phyloP scores from a whole-genome alignment of 169 alveolate genomes.

The Besnoitia besnoiti region DNA sequence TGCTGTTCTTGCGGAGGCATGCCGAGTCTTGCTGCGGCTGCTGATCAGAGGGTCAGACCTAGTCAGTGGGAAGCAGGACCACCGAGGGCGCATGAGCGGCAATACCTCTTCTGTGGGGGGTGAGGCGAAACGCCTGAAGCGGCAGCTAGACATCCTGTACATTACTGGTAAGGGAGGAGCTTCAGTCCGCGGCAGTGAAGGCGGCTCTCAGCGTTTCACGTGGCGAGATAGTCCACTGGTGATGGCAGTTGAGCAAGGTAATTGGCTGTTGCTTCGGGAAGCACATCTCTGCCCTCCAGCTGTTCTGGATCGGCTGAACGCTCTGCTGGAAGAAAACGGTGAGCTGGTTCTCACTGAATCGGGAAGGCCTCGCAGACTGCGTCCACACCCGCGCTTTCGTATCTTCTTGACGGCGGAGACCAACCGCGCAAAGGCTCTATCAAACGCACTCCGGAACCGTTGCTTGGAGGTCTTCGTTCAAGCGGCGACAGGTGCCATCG shows the following conservation, averaged over 20 bases:
- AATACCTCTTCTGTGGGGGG: background rate
- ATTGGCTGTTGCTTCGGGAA: slow-evolving; percentile 93
- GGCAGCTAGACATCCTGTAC: background rate
- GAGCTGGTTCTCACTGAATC: slow-evolving; percentile 61
- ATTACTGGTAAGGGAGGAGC: background rate
- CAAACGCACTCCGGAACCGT: slow-evolving; percentile 97
- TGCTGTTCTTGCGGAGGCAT: background rate
- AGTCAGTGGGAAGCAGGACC: background rate
- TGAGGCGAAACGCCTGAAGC: background rate
- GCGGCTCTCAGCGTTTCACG: slow-evolving; percentile 81
- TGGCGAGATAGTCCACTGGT: slow-evolving; percentile 99
- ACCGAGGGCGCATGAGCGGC: background rate
- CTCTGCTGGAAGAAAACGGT: slow-evolving; percentile 89
- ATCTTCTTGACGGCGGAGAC: slow-evolving; percentile 98
- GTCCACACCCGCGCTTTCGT: slow-evolving; percentile 90
- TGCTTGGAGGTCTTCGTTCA: slow-evolving; percentile 95
- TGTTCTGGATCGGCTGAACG: slow-evolving; percentile 97
- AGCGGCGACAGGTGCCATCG: slow-evolving; percentile 33
- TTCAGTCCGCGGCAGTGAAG: background rate
- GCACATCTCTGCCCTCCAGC: slow-evolving; percentile 97
- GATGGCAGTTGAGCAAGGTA: slow-evolving; percentile 94
- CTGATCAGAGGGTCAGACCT: background rate
- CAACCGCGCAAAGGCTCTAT: slow-evolving; percentile 94
- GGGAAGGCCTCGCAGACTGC: slow-evolving; percentile 77
- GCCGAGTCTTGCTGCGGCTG: background rate